Evolutionary conservation across 202 grass and related monocot species (phyloP).

Genomic region (Musa balbisiana): DNA sequence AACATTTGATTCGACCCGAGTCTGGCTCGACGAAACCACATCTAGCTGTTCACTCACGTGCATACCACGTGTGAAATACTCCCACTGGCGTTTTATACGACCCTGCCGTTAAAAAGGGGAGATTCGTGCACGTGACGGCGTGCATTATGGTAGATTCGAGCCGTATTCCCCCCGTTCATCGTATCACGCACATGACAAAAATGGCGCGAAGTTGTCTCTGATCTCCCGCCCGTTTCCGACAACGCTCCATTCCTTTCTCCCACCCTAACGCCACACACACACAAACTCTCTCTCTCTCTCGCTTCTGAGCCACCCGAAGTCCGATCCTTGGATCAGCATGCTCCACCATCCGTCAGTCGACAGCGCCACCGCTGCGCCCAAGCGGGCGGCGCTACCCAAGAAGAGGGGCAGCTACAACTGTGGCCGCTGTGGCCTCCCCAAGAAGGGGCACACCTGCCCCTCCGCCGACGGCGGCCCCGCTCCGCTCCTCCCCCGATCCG

Average conservation of each 20-base stretch:
- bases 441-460: conserved; percentile 76
- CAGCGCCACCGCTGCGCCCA: neutral
- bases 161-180: too few species aligned
- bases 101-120: too few species aligned
- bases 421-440: conserved; percentile 72
- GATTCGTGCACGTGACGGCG: neutral
- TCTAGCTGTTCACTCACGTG: too few species aligned
- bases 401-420: conserved; percentile 86
- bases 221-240: conserved; percentile 19
- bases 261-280: neutral
- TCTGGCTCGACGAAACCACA: too few species aligned
- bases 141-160: neutral
- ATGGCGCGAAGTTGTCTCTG: conserved; percentile 49
- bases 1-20: too few species aligned
- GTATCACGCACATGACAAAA: conserved; percentile 14
- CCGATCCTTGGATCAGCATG: neutral
- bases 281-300: neutral
- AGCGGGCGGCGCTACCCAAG: conserved; percentile 38
- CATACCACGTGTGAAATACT: too few species aligned
- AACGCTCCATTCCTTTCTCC: neutral
- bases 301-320: neutral
- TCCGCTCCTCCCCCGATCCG: neutral
- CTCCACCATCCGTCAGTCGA: conserved; percentile 20
- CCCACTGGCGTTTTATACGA: too few species aligned
- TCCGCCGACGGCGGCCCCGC: conserved; percentile 3